phyloP scores from a whole-genome alignment of 2,329 filamentous ascomycete species.

The Aaosphaeria pasadenensis region DNA sequence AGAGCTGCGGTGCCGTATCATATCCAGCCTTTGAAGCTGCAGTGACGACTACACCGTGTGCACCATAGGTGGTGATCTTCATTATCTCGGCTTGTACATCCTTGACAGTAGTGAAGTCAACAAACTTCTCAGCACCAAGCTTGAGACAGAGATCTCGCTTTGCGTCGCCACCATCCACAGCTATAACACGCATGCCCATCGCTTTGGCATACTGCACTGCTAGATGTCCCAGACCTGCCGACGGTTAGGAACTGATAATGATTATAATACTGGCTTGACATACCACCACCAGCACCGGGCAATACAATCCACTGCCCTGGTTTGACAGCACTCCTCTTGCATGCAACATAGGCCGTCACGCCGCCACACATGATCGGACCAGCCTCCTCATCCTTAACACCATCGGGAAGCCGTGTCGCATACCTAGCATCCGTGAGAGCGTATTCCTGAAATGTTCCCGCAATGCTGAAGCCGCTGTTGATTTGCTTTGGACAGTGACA shows the following conservation, averaged over 20 bases:
- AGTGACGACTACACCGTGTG: slow-evolving; percentile 79
- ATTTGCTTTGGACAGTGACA: slow-evolving; percentile 49
- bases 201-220: slow-evolving; percentile 42
- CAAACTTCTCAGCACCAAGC: slow-evolving; percentile 55
- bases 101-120: slow-evolving; percentile 58
- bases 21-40: slow-evolving; percentile 49
- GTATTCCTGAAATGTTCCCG: slow-evolving; percentile 43
- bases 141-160: slow-evolving; percentile 47
- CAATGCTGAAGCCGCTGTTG: slow-evolving; percentile 62
- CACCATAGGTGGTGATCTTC: slow-evolving; percentile 57
- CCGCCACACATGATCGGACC: slow-evolving; percentile 49
- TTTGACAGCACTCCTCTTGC: slow-evolving; percentile 36
- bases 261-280: slow-evolving; percentile 8
- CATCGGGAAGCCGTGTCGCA: slow-evolving; percentile 45
- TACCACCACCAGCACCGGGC: slow-evolving; percentile 36
- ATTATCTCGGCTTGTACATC: slow-evolving; percentile 57
- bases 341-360: slow-evolving; percentile 48
- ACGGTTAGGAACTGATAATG: slow-evolving; percentile 11
- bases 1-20: slow-evolving; percentile 24
- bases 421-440: slow-evolving; percentile 45
- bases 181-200: slow-evolving; percentile 57
- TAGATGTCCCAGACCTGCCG: slow-evolving; percentile 21
- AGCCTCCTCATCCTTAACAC: slow-evolving; percentile 43
- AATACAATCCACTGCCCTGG: slow-evolving; percentile 41
- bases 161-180: slow-evolving; percentile 51